Evolutionary conservation across 768 basidiomycete species (phyloP), one percentile per base, ranked within the genome.

Genomic region (Lactifluus echinatus): DNA sequence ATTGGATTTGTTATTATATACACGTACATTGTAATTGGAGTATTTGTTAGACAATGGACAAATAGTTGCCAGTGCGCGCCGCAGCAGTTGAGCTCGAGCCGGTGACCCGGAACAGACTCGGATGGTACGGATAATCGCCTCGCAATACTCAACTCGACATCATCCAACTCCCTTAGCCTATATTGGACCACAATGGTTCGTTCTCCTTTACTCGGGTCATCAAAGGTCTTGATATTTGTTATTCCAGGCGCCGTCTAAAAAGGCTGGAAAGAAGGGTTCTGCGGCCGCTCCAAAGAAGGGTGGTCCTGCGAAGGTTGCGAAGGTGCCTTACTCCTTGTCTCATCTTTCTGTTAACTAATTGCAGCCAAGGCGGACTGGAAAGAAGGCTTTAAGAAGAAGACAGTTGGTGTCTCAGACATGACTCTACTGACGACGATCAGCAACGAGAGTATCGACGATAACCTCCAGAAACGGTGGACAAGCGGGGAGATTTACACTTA

Each of bases 381-480:
- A 73, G 95, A 98, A 68, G 93, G 94, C 4, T 99, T 99, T 80
- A 96, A 96, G 85, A 99, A 97, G 85, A 97, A 97, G 75, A 87
- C 91, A 72, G 87, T 94, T 60, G 96, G 96, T 54, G 95, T 99
- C 56, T 85, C 91, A 42, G 96, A 99, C 78, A 99, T 99, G 96
- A 99, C 96, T 8, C 75, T 99, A 60, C 75, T 99, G 56, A 89
- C 90, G 23, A 95, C 91, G 49, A 97, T 98, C 77, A 93, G 89
- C 70, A 96, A 99, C 71, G 95, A 98, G 66, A 86, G 84, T 64
- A 84, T 99, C 80, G 98, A 99, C 70, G 93, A 96, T 51, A 99
- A 99, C 70, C 79, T 99, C 60, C 86, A 96, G 79, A 93, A 95
- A 73, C 83, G 96, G 62, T 98, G 91, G 87, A 86, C 82, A 57